Base-by-base conservation (phyloP, 192 early-diverging fungal species). In the Backusella circina region DNA sequence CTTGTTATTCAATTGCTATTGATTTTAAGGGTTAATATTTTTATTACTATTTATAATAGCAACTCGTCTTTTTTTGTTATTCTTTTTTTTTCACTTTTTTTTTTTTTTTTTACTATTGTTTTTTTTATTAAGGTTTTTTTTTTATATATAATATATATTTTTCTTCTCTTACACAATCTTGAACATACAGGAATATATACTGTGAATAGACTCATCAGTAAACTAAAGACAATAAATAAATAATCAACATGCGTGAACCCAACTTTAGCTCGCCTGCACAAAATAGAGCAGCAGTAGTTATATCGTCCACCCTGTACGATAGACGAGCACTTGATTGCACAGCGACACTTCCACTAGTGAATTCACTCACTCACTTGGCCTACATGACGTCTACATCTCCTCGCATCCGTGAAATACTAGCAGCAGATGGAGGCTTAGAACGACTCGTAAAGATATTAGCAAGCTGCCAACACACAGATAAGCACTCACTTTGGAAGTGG, bases 261-360 rank as follows among this genome's bases (percentile, higher is more conserved):
- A 95, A 95, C 80, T 92, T 93, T 76, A 90, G 90, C 73, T 91
- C 91, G 73, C 93, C 93, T 57, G 81, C 86, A 33, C 90, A 88
- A 78, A 93, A 95, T 83, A 90, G 91, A 84, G 93, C 93, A 10
- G 89, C 89, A 13, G 90, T 95, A 30, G 90, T 89, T 65, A 93
- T 95, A 76, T 89, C 91, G 15, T 90, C 90, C 31, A 87, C 91
- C 5, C 86, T 93, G 64, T 98, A 97, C 81, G 97, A 98, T 84
- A 91, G 96, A 78, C 93, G 97, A 76, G 97, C 95, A 28, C 89
- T 98, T 13, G 91, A 94, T 79, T 93, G 92, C 79, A 94, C 95
- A 9, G 95, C 95, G 79, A 90, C 90, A 65, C 84, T 95, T 73
- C 90, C 96, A 30, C 88, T 98, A 72, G 90, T 94, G 76, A 95